Percentiles rank a stretch among this genome's conserved stretches.
phyloP scores from a whole-genome alignment of 768 basidiomycete species.

The Sporobolomyces phaffii region DNA sequence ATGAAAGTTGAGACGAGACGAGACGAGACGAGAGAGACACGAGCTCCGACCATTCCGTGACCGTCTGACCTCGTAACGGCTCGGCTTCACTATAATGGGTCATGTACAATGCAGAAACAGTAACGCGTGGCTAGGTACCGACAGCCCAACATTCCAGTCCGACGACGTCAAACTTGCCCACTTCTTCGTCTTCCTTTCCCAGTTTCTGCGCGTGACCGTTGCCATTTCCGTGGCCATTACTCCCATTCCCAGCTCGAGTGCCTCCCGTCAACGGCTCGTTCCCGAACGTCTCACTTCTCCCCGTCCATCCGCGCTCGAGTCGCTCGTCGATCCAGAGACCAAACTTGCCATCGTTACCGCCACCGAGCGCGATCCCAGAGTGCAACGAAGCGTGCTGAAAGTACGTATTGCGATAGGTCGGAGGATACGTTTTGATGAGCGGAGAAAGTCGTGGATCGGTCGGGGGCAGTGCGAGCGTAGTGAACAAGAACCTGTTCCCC shows the following conservation, averaged over 20 bases:
- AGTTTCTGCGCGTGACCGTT: conserved; percentile 22
- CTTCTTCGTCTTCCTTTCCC: conserved; percentile 47
- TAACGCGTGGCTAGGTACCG: too few species aligned
- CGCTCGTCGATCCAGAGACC: conserved; percentile 80
- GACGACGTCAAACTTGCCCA: conserved; percentile 76
- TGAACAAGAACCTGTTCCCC: conserved; percentile 66
- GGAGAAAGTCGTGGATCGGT: conserved; percentile 38
- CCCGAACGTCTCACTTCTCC: conserved; percentile 74
- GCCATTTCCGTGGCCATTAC: not conserved
- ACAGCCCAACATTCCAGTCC: conserved; percentile 88
- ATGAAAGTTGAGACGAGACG: too few species aligned
- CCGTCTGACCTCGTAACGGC: too few species aligned
- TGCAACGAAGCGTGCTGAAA: conserved; percentile 70
- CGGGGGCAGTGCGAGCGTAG: conserved; percentile 39
- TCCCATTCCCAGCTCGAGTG: not conserved
- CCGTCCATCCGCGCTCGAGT: conserved; percentile 75
- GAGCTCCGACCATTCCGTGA: too few species aligned
- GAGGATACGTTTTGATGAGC: conserved; percentile 60
- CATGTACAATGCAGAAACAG: too few species aligned
- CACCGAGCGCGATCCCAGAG: conserved; percentile 53
- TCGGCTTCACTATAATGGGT: too few species aligned
- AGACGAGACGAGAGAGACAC: too few species aligned
- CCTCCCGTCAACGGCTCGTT: conserved; percentile 55
- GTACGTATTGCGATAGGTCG: conserved; percentile 86
- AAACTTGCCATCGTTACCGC: conserved; percentile 68